Conservation (phyloP, 345 rosid genomes). For the Abelmoschus esculentus region DNA sequence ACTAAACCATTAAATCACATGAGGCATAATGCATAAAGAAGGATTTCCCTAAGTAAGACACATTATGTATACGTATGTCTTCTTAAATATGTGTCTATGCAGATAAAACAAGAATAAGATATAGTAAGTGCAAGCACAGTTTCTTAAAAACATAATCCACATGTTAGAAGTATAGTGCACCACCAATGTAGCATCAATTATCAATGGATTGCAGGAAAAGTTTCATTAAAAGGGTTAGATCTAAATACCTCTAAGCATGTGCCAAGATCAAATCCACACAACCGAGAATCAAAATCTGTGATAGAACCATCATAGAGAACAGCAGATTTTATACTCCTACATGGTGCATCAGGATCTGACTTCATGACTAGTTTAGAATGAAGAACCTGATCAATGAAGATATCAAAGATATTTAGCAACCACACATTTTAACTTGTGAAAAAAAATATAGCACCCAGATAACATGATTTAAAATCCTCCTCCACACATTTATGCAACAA, state of each 20-base stretch:
- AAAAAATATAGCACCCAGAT: not conserved
- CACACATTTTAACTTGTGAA: not conserved
- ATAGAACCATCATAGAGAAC: slow-evolving; percentile 85
- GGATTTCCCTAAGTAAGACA: not conserved
- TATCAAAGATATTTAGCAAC: not conserved
- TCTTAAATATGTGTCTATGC: too few relatives aligned
- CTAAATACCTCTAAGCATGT: slow-evolving; percentile 82
- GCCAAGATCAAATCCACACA: slow-evolving; percentile 62
- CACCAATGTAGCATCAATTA: not conserved
- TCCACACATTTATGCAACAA: slow-evolving; percentile 1
- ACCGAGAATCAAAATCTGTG: slow-evolving; percentile 59
- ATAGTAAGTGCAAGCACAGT: not conserved
- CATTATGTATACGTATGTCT: too few relatives aligned
- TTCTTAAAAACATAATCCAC: not conserved
- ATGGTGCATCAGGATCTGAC: slow-evolving; percentile 18
- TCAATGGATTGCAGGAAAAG: not conserved
- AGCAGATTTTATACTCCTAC: slow-evolving; percentile 46
- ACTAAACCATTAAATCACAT: not conserved
- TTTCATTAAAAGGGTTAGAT: not conserved
- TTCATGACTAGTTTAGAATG: slow-evolving; percentile 57
- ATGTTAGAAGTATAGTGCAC: not conserved
- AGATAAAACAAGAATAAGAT: too few relatives aligned
- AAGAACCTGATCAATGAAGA: slow-evolving; percentile 51
- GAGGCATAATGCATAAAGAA: not conserved
- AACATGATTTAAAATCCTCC: not conserved